These are phyloP conservation scores for Heterobasidion occidentale DNA, from an alignment of 1,284 basidiomycete genomes.

Conservation along the genomic window DNA sequence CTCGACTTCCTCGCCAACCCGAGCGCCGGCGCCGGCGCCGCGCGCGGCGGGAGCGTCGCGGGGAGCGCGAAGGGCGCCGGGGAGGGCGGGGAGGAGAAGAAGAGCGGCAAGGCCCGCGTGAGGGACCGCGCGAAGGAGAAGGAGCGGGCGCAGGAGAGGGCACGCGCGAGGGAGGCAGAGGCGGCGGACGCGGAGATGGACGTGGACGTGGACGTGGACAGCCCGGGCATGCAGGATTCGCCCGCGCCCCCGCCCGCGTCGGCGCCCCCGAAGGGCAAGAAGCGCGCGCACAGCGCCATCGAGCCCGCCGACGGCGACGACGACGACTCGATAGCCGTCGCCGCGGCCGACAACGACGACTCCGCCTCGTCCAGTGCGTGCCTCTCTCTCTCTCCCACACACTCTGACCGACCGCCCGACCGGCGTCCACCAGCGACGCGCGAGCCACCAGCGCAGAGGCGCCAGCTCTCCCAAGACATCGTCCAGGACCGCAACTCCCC, in stretches of 20 bases:
- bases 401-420: too few relatives aligned
- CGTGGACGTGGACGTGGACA: background rate
- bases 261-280: background rate
- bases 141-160: background rate
- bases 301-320: background rate
- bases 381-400: too few relatives aligned
- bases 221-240: background rate
- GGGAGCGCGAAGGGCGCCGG: constrained; percentile 24
- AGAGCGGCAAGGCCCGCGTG: constrained; percentile 16
- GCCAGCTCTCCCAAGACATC: too few relatives aligned
- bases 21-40: constrained; percentile 19
- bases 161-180: background rate
- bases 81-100: constrained; percentile 36
- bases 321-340: too few relatives aligned
- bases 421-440: too few relatives aligned
- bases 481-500: too few relatives aligned
- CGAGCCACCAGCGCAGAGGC: too few relatives aligned
- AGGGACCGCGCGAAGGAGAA: background rate
- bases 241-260: background rate
- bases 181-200: background rate
- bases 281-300: background rate
- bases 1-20: constrained; percentile 55
- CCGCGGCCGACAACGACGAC: too few relatives aligned
- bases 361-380: too few relatives aligned
- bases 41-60: constrained; percentile 24